Evolutionary conservation across 208 protist genomes (phyloP).

Genomic region (Trypanosoma brucei): DNA sequence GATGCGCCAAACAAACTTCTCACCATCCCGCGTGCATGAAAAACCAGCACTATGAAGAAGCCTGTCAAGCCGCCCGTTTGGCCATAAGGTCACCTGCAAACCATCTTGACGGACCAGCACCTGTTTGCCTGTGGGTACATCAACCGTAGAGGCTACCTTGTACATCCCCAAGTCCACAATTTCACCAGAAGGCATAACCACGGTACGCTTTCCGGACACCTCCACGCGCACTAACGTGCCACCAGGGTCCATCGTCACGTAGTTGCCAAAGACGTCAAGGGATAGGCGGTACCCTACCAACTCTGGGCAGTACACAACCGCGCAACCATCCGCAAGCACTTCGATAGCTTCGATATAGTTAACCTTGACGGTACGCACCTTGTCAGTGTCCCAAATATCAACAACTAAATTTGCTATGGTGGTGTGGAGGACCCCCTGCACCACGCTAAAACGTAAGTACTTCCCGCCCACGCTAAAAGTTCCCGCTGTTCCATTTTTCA

Average conservation of each 20-base stretch:
- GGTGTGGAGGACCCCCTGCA: constrained; percentile 8
- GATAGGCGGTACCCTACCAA: constrained; percentile 28
- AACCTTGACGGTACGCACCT: constrained; percentile 21
- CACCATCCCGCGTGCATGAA: constrained; percentile 1
- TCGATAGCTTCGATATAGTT: constrained; percentile 19
- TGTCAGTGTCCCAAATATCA: constrained; percentile 31
- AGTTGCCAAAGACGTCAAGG: constrained; percentile 44
- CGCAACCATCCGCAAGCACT: constrained; percentile 43
- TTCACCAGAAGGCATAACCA: constrained; percentile 4
- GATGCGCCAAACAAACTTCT: constrained; percentile 11
- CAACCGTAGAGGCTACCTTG: neutral
- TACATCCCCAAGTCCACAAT: constrained; percentile 10
- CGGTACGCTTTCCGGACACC: constrained; percentile 12
- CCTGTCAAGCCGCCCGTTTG: neutral
- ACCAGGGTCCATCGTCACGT: constrained; percentile 22
- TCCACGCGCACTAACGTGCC: constrained; percentile 15
- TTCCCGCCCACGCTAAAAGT: constrained; percentile 8
- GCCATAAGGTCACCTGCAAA: neutral
- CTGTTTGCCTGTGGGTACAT: constrained; percentile 1
- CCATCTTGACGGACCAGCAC: constrained; percentile 17
- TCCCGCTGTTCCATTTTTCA: constrained; percentile 11
- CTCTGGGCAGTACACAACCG: constrained; percentile 37
- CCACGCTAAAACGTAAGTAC: constrained; percentile 13
- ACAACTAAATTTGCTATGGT: constrained; percentile 25
- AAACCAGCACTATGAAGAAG: constrained; percentile 8